Evolutionary conservation across 495 filamentous ascomycete species (phyloP), one percentile per base, ranked within the genome.

Genomic region (Penicillium argentinense): DNA sequence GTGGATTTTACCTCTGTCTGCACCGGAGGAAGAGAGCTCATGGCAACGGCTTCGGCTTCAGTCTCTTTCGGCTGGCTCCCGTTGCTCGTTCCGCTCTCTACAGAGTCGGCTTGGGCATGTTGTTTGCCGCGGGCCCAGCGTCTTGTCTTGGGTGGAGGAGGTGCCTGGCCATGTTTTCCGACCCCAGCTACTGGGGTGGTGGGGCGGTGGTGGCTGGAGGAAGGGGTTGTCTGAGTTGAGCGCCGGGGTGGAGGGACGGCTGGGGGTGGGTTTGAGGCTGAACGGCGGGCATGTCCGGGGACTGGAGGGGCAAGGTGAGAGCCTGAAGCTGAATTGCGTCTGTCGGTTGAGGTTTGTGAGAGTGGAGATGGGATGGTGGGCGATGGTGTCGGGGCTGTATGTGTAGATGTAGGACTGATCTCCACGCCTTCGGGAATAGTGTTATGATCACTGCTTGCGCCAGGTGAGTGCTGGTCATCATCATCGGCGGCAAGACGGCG

Each of bases 241-340:
- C 69, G 68, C 17, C 69, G 58, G 9, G 69, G 69, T 19, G 69
- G 69, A 11, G 69, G 69, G 11, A 73, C 53, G 11, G 68, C 69
- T 1, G 69, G 69, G 4, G 69, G 66, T 9, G 69, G 66, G 29
- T 70, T 68, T 17, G 69, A 73, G 16, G 55, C 66, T 6, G 69
- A 68, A 42, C 70, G 66, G 13, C 66, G 64, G 6, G 53, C 27
- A 29, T 58, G 57, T 9, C 16, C 39, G 17, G 63, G 48, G 9
- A 59, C 33, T 28, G 64, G 57, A 6, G 59, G 62, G 8, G 42
- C 47, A 16, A 68, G 62, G 7, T 46, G 47, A 9, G 67, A 59
- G 4, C 53, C 56, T 9, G 51, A 57, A 5, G 56, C 53, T 9
- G 68, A 70, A 44, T 66, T 56, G 22, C 60, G 57, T 21, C 62